phyloP scores from a whole-genome alignment of 768 basidiomycete genomes.

The Tremella yokohamensis region DNA sequence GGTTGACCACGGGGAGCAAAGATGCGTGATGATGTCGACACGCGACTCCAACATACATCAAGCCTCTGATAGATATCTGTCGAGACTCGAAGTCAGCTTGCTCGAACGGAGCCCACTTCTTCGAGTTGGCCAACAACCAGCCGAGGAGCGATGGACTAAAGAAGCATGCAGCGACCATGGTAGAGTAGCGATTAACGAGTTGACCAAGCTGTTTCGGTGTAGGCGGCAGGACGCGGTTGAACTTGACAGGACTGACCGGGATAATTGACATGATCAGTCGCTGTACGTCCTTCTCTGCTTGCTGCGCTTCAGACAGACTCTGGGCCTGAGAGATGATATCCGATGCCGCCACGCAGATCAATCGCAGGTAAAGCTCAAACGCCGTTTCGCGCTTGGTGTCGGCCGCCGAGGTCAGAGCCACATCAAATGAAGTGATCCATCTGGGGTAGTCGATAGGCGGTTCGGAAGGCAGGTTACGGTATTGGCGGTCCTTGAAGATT shows the following conservation, averaged over 20 bases:
- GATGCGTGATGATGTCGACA: slow-evolving; percentile 59
- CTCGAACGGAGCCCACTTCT: slow-evolving; percentile 65
- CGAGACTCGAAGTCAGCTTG: slow-evolving; percentile 64
- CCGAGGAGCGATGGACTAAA: slow-evolving; percentile 59
- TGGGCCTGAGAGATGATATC: slow-evolving; percentile 41
- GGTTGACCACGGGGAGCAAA: slow-evolving; percentile 59
- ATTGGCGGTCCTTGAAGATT: slow-evolving; percentile 73
- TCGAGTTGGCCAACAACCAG: slow-evolving; percentile 63
- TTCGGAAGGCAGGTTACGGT: slow-evolving; percentile 62
- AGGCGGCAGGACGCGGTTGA: slow-evolving; percentile 59
- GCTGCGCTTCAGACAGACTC: slow-evolving; percentile 41
- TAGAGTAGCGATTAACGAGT: slow-evolving; percentile 76
- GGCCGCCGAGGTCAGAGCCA: slow-evolving; percentile 57
- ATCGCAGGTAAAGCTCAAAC: slow-evolving; percentile 74
- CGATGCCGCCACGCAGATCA: slow-evolving; percentile 65
- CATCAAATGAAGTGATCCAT: slow-evolving; percentile 63
- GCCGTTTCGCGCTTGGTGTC: slow-evolving; percentile 62
- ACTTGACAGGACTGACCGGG: slow-evolving; percentile 68
- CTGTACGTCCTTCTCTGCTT: slow-evolving; percentile 55
- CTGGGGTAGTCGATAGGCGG: slow-evolving; percentile 65
- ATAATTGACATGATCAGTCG: slow-evolving; percentile 69
- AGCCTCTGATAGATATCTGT: slow-evolving; percentile 68
- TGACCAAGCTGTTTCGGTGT: slow-evolving; percentile 62
- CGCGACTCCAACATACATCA: slow-evolving; percentile 67
- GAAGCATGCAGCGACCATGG: slow-evolving; percentile 66